Percentiles rank a stretch among this genome's conserved stretches.
Conservation (phyloP, 2,329 filamentous ascomycete species). For the Hymenoscyphus salicellus region DNA sequence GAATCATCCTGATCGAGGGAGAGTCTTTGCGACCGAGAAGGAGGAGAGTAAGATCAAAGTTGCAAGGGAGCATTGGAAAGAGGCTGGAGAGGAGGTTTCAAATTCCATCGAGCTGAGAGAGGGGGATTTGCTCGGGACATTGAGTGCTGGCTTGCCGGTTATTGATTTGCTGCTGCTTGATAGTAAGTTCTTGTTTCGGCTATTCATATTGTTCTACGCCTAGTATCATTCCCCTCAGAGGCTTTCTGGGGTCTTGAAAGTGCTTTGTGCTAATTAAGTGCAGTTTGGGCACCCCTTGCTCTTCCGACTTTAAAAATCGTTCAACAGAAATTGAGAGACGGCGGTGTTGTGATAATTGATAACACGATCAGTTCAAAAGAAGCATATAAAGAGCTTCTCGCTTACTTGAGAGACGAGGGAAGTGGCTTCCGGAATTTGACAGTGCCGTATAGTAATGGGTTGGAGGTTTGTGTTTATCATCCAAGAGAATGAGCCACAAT, state of each 20-base stretch:
- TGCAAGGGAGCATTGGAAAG: background rate
- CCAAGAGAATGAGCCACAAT: background rate
- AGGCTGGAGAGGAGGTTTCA: background rate
- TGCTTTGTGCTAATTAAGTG: background rate
- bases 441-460: background rate
- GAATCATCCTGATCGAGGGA: background rate
- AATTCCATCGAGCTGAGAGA: background rate
- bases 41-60: background rate
- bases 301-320: background rate
- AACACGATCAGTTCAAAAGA: background rate
- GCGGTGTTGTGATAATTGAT: background rate
- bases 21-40: background rate
- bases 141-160: background rate
- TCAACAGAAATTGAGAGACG: background rate
- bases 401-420: background rate
- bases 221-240: background rate
- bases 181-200: background rate
- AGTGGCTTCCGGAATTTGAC: background rate
- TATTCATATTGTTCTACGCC: background rate
- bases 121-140: background rate
- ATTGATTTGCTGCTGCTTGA: background rate
- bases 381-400: background rate
- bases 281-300: background rate
- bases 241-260: background rate
- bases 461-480: background rate